A percentile compares a stretch with the other conserved stretches of the same genome.
These are phyloP conservation scores for Cubamyces lactineus DNA, from an alignment of 768 basidiomycete genomes.

Conservation along the genomic window DNA sequence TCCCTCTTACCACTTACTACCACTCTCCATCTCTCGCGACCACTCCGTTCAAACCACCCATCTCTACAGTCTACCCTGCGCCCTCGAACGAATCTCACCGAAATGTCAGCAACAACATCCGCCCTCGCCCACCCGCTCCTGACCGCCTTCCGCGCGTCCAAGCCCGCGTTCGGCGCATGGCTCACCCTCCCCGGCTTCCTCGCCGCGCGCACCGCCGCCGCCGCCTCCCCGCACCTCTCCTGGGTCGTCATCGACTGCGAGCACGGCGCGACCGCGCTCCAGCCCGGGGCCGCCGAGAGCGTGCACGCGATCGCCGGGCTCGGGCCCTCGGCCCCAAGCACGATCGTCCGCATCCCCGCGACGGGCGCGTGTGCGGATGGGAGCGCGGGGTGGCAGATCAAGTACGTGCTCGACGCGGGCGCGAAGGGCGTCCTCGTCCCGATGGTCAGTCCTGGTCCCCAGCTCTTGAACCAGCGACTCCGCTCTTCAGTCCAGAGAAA, in stretches of 20 bases:
- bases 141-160: conserved; percentile 54
- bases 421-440: conserved; percentile 68
- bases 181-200: conserved; percentile 61
- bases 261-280: conserved; percentile 60
- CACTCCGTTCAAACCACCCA: too few relatives aligned
- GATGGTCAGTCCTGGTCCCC: conserved; percentile 51
- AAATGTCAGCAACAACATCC: conserved; percentile 42
- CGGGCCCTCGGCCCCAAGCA: conserved; percentile 48
- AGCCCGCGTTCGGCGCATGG: conserved; percentile 71
- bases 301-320: conserved; percentile 57
- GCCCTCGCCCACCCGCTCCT: conserved; percentile 51
- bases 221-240: conserved; percentile 52
- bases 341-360: conserved; percentile 64
- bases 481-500: too few relatives aligned
- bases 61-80: too few relatives aligned
- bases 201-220: conserved; percentile 60
- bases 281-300: conserved; percentile 59
- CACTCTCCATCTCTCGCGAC: too few relatives aligned
- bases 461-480: too few relatives aligned
- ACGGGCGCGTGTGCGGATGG: conserved; percentile 52
- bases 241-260: conserved; percentile 74
- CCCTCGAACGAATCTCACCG: too few relatives aligned
- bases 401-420: conserved; percentile 69
- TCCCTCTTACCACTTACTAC: too few relatives aligned
- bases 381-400: conserved; percentile 71